Evolutionary conservation across 306 rosid genomes (phyloP).

Genomic region (Benincasa hispida): DNA sequence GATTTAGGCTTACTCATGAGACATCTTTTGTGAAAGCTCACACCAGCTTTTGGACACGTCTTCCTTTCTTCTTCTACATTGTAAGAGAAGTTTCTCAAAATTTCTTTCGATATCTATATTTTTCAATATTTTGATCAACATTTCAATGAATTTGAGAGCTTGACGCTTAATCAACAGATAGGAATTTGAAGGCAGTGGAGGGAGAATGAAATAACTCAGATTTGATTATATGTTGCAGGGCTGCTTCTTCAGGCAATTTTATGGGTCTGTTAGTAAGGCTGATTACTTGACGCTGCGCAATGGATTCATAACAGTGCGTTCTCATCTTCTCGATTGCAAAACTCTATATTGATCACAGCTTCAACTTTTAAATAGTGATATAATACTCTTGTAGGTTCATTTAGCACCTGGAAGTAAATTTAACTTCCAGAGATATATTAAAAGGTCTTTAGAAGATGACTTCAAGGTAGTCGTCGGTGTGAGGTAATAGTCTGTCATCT

Average conservation of each 20-base stretch:
- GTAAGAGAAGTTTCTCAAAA: conserved; percentile 28
- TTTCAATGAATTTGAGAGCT: background rate
- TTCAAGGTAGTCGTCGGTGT: conserved; percentile 81
- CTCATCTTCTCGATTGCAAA: background rate
- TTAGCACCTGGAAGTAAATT: conserved; percentile 81
- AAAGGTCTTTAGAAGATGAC: conserved; percentile 93
- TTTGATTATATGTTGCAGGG: conserved; percentile 40
- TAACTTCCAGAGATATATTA: conserved; percentile 83
- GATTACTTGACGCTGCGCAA: conserved; percentile 75
- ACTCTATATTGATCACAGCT: background rate
- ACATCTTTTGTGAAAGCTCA: conserved; percentile 88
- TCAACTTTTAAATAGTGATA: background rate
- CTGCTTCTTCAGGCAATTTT: conserved; percentile 78
- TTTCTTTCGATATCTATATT: background rate
- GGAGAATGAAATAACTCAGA: background rate
- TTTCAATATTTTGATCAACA: background rate
- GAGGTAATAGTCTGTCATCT: conserved; percentile 29
- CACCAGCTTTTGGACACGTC: conserved; percentile 56
- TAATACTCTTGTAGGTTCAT: conserved; percentile 41
- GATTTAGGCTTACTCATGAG: conserved; percentile 82
- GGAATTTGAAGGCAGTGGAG: background rate
- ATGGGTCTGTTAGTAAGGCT: conserved; percentile 54
- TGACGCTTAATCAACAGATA: background rate
- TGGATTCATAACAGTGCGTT: conserved; percentile 71
- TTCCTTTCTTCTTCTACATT: conserved; percentile 57